phyloP scores from a whole-genome alignment of 257 asterid species.

The Solanum dulcamara region DNA sequence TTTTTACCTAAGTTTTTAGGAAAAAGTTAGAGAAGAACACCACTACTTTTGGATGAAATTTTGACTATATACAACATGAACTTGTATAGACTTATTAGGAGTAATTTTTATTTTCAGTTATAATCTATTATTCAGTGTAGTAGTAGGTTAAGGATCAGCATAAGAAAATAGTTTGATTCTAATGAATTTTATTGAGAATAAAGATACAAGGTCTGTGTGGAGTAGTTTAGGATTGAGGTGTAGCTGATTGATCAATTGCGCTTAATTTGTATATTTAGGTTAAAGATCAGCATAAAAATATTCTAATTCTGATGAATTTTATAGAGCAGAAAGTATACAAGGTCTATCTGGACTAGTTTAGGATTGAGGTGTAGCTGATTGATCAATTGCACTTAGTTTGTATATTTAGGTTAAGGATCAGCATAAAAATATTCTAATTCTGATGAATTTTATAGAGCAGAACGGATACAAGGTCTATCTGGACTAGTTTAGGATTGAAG shows the following conservation, averaged over 20 bases:
- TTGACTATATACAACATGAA: background rate
- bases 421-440: too few relatives aligned
- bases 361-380: background rate
- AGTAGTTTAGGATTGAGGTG: background rate
- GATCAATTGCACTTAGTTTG: background rate
- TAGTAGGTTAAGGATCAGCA: background rate
- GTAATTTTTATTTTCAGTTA: background rate
- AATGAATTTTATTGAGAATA: background rate
- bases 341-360: background rate
- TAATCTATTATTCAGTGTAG: background rate
- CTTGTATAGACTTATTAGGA: background rate
- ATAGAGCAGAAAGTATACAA: background rate
- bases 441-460: background rate
- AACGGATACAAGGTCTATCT: background rate
- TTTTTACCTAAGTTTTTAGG: background rate
- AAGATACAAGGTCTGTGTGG: background rate
- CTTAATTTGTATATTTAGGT: background rate
- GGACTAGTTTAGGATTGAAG: background rate
- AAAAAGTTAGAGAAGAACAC: background rate
- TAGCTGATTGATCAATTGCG: background rate
- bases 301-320: background rate
- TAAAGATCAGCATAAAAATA: background rate
- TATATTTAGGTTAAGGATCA: too few relatives aligned
- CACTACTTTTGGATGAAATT: background rate
- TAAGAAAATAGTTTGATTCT: background rate